These are phyloP conservation scores for Actinomortierella ambigua DNA, from an alignment of 371 early-diverging fungal genomes.

Conservation along the genomic window DNA sequence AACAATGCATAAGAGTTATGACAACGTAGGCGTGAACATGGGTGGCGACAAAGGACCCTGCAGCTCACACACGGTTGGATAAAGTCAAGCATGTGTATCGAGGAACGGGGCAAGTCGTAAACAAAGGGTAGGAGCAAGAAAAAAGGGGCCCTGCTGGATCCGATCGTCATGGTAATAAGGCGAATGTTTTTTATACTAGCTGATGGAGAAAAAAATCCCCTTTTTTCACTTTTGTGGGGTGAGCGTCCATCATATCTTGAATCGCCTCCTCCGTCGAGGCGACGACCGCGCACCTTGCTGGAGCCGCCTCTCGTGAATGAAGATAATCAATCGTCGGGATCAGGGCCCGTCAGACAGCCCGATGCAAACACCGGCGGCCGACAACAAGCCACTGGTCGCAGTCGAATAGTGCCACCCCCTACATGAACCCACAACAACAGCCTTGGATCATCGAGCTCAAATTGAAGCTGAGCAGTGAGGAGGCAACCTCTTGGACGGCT, in stretches of 20 bases:
- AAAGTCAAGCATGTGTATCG: too few relatives aligned
- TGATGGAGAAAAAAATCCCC: too few relatives aligned
- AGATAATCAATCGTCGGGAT: slow-evolving; percentile 36
- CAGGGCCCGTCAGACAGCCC: slow-evolving; percentile 37
- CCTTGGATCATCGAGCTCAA: slow-evolving; percentile 38
- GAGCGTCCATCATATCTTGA: slow-evolving; percentile 19
- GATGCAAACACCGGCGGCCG: slow-evolving; percentile 30
- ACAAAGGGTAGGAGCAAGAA: too few relatives aligned
- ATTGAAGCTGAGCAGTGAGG: slow-evolving; percentile 34
- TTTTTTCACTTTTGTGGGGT: too few relatives aligned
- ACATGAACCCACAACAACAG: slow-evolving; percentile 45
- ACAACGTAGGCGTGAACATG: too few relatives aligned
- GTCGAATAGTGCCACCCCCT: slow-evolving; percentile 43
- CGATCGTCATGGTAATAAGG: too few relatives aligned
- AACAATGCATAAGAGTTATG: too few relatives aligned
- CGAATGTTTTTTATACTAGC: too few relatives aligned
- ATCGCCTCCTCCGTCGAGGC: slow-evolving; percentile 32
- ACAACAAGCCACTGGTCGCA: slow-evolving; percentile 33
- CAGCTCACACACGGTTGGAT: too few relatives aligned
- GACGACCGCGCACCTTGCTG: slow-evolving; percentile 18
- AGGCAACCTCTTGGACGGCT: slow-evolving; percentile 15
- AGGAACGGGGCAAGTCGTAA: too few relatives aligned
- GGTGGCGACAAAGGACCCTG: too few relatives aligned
- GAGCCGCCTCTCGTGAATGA: slow-evolving; percentile 30
- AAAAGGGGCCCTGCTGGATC: too few relatives aligned